Conservation (phyloP, 2,329 filamentous ascomycete genomes). For the Xylaria hypoxylon region DNA sequence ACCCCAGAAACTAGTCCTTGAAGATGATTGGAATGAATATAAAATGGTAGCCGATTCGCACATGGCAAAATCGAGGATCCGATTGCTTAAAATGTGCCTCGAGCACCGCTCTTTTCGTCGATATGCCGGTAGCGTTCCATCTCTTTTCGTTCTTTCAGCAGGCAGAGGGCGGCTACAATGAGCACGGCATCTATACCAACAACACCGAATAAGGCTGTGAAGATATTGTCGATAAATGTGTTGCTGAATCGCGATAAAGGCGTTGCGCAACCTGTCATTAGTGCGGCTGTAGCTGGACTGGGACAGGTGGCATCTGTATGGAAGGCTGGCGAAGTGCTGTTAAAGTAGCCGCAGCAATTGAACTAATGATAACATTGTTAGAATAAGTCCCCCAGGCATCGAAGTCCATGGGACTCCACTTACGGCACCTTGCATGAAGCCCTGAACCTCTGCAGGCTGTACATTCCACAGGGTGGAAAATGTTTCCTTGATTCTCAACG, state of each 20-base stretch:
- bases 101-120: conserved; percentile 78
- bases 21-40: not conserved
- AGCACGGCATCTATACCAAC: conserved; percentile 77
- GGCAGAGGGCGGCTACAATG: conserved; percentile 77
- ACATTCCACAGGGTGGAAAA: conserved; percentile 71
- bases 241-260: conserved; percentile 77
- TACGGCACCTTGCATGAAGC: conserved; percentile 77
- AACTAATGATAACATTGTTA: conserved; percentile 64
- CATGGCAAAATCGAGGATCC: not conserved
- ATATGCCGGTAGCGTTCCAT: conserved; percentile 82
- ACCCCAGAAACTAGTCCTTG: not conserved
- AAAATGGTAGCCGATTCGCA: not conserved
- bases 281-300: conserved; percentile 75
- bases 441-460: conserved; percentile 69
- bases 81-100: conserved; percentile 59
- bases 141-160: conserved; percentile 85
- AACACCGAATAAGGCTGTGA: conserved; percentile 83
- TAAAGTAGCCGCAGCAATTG: conserved; percentile 82
- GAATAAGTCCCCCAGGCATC: conserved; percentile 34
- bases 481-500: conserved; percentile 73
- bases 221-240: conserved; percentile 78
- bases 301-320: conserved; percentile 75
- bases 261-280: conserved; percentile 75
- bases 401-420: conserved; percentile 43
- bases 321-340: conserved; percentile 78